These are phyloP conservation scores for Colletotrichum sp. DNA, from an alignment of 2,329 filamentous ascomycete genomes.

Conservation along the genomic window DNA sequence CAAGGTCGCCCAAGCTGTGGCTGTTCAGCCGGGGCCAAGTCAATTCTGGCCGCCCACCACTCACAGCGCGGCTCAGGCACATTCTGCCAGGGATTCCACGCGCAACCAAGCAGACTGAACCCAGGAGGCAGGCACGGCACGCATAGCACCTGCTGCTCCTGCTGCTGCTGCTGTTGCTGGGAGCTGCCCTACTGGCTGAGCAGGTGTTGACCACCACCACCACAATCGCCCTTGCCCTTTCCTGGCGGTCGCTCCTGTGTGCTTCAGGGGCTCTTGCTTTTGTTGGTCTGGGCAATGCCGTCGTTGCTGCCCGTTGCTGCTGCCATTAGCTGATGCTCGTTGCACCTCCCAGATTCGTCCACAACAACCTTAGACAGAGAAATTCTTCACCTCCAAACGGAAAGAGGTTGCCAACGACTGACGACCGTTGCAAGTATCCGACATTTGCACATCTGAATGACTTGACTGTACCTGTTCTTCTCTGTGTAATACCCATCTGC, in stretches of 20 bases:
- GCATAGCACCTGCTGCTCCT: not conserved
- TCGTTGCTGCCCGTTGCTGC: not conserved
- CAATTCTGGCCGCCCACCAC: not conserved
- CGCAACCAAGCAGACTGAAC: not conserved
- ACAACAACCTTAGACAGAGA: not conserved
- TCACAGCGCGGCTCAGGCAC: not conserved
- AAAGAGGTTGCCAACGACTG: not conserved
- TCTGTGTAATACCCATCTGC: not conserved
- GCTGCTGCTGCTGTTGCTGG: not conserved
- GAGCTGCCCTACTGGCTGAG: not conserved
- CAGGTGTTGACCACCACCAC: not conserved
- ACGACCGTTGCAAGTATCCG: not conserved
- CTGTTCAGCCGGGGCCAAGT: not conserved
- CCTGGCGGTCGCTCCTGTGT: not conserved
- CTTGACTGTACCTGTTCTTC: not conserved
- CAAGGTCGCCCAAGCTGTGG: not conserved
- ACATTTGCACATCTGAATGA: not conserved
- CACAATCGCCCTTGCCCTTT: not conserved
- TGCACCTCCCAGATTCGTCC: not conserved
- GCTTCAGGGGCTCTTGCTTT: slow-evolving; percentile 20
- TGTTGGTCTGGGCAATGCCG: slow-evolving; percentile 5
- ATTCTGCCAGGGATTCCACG: not conserved
- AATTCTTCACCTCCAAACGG: not conserved
- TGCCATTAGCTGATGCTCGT: not conserved
- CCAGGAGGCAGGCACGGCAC: not conserved